Evolutionary conservation across 2,329 filamentous ascomycete species (phyloP).

Genomic region (Ophiostoma ulmi): DNA sequence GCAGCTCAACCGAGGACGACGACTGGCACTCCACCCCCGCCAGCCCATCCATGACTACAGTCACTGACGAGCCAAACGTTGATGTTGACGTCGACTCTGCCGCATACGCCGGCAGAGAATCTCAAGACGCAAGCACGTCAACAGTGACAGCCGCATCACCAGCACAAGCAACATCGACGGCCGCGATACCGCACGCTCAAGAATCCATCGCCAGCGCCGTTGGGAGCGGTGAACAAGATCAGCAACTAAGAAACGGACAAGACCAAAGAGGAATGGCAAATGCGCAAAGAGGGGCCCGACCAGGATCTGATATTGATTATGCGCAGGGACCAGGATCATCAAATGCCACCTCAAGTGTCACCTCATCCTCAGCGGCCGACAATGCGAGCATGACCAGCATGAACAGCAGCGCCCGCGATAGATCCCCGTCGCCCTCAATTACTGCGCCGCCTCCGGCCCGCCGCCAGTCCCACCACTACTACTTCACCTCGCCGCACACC

Average conservation of each 20-base stretch:
- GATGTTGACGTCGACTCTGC: not conserved
- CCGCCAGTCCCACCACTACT: constrained; percentile 7
- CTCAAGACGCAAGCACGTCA: constrained; percentile 1
- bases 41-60: constrained; percentile 16
- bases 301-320: constrained; percentile 8
- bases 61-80: constrained; percentile 1
- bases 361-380: not conserved
- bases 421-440: constrained; percentile 7
- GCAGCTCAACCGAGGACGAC: constrained; percentile 20
- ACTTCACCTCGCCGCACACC: constrained; percentile 13
- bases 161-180: not conserved
- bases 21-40: constrained; percentile 20
- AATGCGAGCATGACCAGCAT: not conserved
- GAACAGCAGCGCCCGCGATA: not conserved
- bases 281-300: constrained; percentile 20
- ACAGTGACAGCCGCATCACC: not conserved
- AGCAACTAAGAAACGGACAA: constrained; percentile 3
- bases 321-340: constrained; percentile 10
- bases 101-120: not conserved
- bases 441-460: not conserved
- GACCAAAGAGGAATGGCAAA: constrained; percentile 10
- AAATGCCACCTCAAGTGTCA: not conserved
- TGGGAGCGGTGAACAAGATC: constrained; percentile 10
- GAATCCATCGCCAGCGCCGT: not conserved
- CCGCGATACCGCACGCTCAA: not conserved